These are phyloP conservation scores for Cetraspora pellucida DNA, from an alignment of 192 early-diverging fungal species.

Conservation along the genomic window DNA sequence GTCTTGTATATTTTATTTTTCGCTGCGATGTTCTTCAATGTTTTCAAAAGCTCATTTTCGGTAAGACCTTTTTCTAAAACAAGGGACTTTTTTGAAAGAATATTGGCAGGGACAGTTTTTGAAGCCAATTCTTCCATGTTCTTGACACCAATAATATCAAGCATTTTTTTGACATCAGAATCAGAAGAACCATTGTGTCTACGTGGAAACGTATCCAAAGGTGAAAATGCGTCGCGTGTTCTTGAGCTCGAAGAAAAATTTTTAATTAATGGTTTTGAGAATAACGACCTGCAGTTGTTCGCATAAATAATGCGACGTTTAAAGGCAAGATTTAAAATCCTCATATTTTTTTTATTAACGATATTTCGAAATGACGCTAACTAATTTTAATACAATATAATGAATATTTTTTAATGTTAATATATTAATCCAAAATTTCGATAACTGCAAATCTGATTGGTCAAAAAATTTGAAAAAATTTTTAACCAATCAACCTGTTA, in stretches of 20 bases:
- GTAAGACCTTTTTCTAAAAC: constrained; percentile 75
- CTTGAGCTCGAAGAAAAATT: constrained; percentile 2
- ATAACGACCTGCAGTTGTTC: no score
- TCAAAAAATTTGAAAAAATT: no score
- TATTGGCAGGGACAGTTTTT: constrained; percentile 81
- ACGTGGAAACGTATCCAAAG: constrained; percentile 73
- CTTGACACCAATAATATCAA: constrained; percentile 74
- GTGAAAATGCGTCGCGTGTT: constrained; percentile 46
- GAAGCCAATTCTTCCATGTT: constrained; percentile 80
- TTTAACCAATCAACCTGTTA: no score
- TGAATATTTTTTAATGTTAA: no score
- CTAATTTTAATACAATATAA: no score
- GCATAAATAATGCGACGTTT: no score
- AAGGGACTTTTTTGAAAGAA: constrained; percentile 73
- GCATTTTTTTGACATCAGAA: constrained; percentile 80
- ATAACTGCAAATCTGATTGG: no score
- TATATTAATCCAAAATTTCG: no score
- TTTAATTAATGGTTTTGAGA: background rate
- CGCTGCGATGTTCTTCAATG: constrained; percentile 80
- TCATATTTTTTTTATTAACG: no score
- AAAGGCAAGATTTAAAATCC: no score
- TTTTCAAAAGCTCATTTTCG: constrained; percentile 85
- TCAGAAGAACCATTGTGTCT: constrained; percentile 89
- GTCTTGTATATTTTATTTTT: constrained; percentile 92
- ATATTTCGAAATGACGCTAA: no score